These are phyloP conservation scores for Pestalotiopsis sp. DNA, from an alignment of 2,329 filamentous ascomycete species.

Conservation along the genomic window DNA sequence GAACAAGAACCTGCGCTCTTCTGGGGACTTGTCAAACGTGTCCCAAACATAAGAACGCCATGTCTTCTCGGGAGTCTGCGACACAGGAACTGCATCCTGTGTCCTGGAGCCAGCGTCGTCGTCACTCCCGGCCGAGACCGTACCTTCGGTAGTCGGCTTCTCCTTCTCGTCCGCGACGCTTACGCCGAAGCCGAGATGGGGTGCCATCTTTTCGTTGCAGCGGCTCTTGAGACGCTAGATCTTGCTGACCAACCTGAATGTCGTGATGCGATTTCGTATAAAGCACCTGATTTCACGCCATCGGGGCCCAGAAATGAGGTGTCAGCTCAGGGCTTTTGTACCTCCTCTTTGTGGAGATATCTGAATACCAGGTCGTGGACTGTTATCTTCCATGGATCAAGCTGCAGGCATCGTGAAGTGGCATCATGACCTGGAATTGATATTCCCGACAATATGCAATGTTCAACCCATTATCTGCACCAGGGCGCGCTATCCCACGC, in stretches of 20 bases:
- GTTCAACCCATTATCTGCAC: background rate
- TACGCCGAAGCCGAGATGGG: background rate
- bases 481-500: background rate
- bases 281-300: background rate
- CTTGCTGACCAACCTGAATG: background rate
- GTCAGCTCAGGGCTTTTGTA: background rate
- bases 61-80: slow-evolving; percentile 35
- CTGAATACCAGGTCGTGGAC: too few species aligned
- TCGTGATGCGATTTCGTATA: background rate
- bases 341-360: background rate
- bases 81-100: slow-evolving; percentile 11
- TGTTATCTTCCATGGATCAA: background rate
- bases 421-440: background rate
- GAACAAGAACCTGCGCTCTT: slow-evolving; percentile 42
- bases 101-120: background rate
- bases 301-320: background rate
- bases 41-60: slow-evolving; percentile 55
- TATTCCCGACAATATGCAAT: background rate
- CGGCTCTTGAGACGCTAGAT: background rate
- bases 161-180: slow-evolving; percentile 9
- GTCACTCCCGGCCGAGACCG: background rate
- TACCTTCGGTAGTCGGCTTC: slow-evolving; percentile 1
- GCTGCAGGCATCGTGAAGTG: background rate
- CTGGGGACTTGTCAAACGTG: slow-evolving; percentile 44
- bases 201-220: background rate